phyloP scores from a whole-genome alignment of 495 filamentous ascomycete genomes.

The Neurospora terricola region DNA sequence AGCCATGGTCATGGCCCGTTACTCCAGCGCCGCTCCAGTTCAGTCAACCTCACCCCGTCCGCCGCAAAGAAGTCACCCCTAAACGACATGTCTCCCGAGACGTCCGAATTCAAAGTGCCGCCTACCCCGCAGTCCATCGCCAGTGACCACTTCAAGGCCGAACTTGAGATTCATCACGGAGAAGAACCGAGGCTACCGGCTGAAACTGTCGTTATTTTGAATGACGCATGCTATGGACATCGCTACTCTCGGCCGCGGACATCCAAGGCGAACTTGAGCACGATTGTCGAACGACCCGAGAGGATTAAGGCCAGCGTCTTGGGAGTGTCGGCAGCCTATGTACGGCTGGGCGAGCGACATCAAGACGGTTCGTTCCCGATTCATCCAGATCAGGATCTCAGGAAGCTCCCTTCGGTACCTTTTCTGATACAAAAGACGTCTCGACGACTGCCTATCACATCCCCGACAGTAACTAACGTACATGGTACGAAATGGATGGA shows the following conservation, averaged over 20 bases:
- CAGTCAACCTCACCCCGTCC: slow-evolving; percentile 36
- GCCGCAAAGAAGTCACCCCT: slow-evolving; percentile 27
- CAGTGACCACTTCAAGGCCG: slow-evolving; percentile 55
- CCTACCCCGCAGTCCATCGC: slow-evolving; percentile 62
- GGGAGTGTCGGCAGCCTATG: slow-evolving; percentile 80
- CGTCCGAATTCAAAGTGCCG: slow-evolving; percentile 26
- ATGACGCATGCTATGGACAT: slow-evolving; percentile 92
- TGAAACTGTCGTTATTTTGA: slow-evolving; percentile 71
- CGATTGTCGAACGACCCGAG: slow-evolving; percentile 88
- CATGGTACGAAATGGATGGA: slow-evolving; percentile 87
- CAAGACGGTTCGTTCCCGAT: slow-evolving; percentile 57
- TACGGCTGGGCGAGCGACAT: slow-evolving; percentile 74
- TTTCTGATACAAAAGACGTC: slow-evolving; percentile 73
- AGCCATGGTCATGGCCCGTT: slow-evolving; percentile 13
- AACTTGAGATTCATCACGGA: slow-evolving; percentile 53
- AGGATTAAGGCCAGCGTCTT: slow-evolving; percentile 74
- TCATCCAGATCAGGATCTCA: slow-evolving; percentile 39
- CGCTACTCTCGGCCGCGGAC: slow-evolving; percentile 75
- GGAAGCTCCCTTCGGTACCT: slow-evolving; percentile 49
- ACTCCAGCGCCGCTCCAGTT: slow-evolving; percentile 41
- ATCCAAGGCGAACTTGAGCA: slow-evolving; percentile 50
- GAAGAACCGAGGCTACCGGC: slow-evolving; percentile 35
- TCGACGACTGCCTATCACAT: slow-evolving; percentile 52
- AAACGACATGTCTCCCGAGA: slow-evolving; percentile 25
- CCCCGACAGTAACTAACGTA: slow-evolving; percentile 65